A percentile compares a stretch with the other conserved stretches of the same genome.
Conservation (phyloP, 805 yeast species). For the Starmerella lactis-condensi region DNA sequence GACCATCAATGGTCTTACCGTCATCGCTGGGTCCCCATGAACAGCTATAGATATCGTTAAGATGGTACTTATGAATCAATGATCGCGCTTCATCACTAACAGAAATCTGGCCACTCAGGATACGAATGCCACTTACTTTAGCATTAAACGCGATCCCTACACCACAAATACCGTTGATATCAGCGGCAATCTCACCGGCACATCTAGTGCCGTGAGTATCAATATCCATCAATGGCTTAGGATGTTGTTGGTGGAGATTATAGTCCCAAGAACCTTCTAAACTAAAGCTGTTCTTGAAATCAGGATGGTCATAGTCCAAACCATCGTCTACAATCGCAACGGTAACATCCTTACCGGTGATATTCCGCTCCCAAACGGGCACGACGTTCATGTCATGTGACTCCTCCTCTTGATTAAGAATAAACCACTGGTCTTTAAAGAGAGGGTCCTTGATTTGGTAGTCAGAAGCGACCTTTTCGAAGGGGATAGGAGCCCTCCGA, state of each 20-base stretch:
- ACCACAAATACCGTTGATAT: constrained; percentile 71
- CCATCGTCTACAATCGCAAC: constrained; percentile 93
- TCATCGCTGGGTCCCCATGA: constrained; percentile 98
- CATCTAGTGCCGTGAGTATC: constrained; percentile 95
- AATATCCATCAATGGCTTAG: constrained; percentile 60
- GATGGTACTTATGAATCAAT: constrained; percentile 56
- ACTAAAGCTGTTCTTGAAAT: constrained; percentile 43
- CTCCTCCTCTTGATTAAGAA: constrained; percentile 51
- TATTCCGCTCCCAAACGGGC: constrained; percentile 65
- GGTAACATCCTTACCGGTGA: constrained; percentile 65
- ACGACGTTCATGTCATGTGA: constrained; percentile 78
- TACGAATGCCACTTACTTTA: constrained; percentile 75
- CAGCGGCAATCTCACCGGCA: constrained; percentile 92
- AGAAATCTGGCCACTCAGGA: constrained; percentile 61
- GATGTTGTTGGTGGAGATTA: constrained; percentile 55
- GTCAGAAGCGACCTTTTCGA: background rate
- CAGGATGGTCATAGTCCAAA: constrained; percentile 60
- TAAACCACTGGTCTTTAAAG: constrained; percentile 80
- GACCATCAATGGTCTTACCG: constrained; percentile 72
- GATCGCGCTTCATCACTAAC: constrained; percentile 85
- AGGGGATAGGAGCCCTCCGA: constrained; percentile 12
- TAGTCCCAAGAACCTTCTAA: constrained; percentile 81
- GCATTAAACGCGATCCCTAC: constrained; percentile 86
- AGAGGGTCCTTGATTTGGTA: constrained; percentile 53
- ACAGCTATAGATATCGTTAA: constrained; percentile 86